A percentile compares a stretch with the other conserved stretches of the same genome.
phyloP scores from a whole-genome alignment of 2,329 filamentous ascomycete species.

The Fusarium sp. region DNA sequence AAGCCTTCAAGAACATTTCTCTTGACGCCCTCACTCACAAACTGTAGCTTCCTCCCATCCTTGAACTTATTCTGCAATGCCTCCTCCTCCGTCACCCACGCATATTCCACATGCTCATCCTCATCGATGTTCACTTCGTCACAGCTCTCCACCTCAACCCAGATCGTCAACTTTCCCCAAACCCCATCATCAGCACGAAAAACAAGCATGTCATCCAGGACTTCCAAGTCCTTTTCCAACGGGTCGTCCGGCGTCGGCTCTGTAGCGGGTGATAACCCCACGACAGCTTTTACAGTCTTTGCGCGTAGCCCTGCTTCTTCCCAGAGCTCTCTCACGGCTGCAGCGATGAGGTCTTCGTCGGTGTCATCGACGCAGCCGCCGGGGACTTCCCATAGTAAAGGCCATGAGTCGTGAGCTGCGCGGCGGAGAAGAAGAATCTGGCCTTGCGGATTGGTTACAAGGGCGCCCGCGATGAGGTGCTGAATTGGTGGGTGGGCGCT shows the following conservation, averaged over 20 bases:
- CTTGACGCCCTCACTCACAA: constrained; percentile 52
- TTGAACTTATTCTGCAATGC: constrained; percentile 43
- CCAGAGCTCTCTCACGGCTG: constrained; percentile 58
- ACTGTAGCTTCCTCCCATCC: constrained; percentile 48
- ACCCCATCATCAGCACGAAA: constrained; percentile 42
- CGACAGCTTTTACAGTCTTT: constrained; percentile 42
- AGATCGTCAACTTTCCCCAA: constrained; percentile 50
- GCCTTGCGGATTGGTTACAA: constrained; percentile 40
- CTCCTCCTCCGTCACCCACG: constrained; percentile 57
- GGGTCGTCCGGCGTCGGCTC: constrained; percentile 14
- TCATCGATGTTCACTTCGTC: constrained; percentile 50
- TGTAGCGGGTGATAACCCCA: constrained; percentile 18
- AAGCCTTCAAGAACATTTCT: constrained; percentile 52
- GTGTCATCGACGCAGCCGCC: constrained; percentile 43
- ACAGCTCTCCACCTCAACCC: constrained; percentile 47
- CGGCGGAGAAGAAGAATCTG: constrained; percentile 45
- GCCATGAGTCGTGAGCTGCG: constrained; percentile 47
- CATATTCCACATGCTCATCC: constrained; percentile 55
- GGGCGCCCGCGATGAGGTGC: constrained; percentile 43
- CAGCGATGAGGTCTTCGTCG: constrained; percentile 41
- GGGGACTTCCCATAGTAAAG: constrained; percentile 46
- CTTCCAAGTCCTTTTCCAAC: constrained; percentile 40
- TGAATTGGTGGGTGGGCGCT: constrained; percentile 39
- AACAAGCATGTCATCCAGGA: constrained; percentile 39
- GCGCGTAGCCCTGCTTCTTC: constrained; percentile 60